Evolutionary conservation across 352 stramenopile species (phyloP), one percentile per base, ranked within the genome.

Genomic region (Pythium sp.): DNA sequence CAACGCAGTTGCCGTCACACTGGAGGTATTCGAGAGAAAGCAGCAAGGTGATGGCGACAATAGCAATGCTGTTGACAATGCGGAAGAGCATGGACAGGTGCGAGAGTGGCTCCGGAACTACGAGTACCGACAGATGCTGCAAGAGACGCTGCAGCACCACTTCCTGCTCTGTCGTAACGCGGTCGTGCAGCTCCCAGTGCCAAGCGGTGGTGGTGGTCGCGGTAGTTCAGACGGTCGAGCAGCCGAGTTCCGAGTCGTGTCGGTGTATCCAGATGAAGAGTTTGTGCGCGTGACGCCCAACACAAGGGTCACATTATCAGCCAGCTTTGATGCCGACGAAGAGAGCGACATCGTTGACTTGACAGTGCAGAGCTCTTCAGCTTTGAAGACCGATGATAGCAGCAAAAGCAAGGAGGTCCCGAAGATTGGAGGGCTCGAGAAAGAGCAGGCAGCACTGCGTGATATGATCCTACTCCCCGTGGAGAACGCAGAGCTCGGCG

Each of bases 401-500:
- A 6, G 22, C 26, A 15, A 7, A 11, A 65, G 55, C 15, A 15
- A 62, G 14, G 5, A 26, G 5, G 32, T 28, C 2, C 38, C 62
- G 8, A 81, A 74, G 26, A 73, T 95, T 15, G 87, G 82, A n/a
- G 87, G 87, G 0, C 77, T 95, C 30, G 81, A 92, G 15, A 74
- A 74, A 15, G 87, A 95, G 65, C 81, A 84, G 9, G 62, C 71
- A 36, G 78, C 77, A 7, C 49, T 95, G 9, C 72, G 83, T 12
- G 85, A 95, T 62, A 75, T 95, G 59, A 90, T 95, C 75, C 57
- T 92, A 57, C 57, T 95, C 38, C 82, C 85, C 1, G 63, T 90
- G 24, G 58, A 67, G 34, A 73, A 82, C 4, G 73, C 72, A 0
- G 64, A 77, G 8, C 49, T 89, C n/a, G 70, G 73, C 14, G 61